Base-by-base conservation (phyloP, 352 stramenopile genomes). In the Globisporangium megalacanthum region DNA sequence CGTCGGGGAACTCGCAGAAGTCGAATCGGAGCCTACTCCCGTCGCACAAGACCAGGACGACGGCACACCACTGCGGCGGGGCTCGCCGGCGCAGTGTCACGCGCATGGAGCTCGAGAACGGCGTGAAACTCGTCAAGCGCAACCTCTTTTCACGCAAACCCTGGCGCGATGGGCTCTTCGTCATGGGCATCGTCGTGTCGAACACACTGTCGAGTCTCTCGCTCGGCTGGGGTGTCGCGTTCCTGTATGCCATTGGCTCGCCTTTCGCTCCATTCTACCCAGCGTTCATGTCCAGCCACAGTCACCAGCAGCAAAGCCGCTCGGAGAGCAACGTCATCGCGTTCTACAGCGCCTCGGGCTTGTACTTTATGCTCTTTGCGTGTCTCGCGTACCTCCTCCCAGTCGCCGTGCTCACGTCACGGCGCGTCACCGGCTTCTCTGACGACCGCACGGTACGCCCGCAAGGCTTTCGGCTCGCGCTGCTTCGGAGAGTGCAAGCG, bases 111-210 rank as follows among this genome's bases (percentile, higher is more conserved):
- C 46, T 74, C 11, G 59, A 62, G 47, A 69, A 72, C 20, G 60
- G 68, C 20, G 33, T 72, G n/a, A 45, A 58, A 13, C 66, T 73
- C 7, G 58, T 72, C 3, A 66, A 65, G n/a, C 63, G 58, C 33
- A 75, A 75, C 33, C 49, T 75, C 11, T 56, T 72, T 5, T 65
- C 56, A 22, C 41, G 54, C 39, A 65, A 67, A 33, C 66, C 60
- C 14, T 74, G 69, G 69, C 48, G 60, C 20, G 69, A 77, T 29
- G 66, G 60, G 1, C 4, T 70, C 2, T 29, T 39, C 6, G 69
- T 75, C 31, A 75, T 77, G 56, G 55, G 52, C 39, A 68, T 77
- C 49, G 64, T 77, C 9, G n/a, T 69, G 7, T 54, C 22, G 42
- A 77, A 77, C 46, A 70, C 63, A 1, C 15, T 65, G 17, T 50